Percentiles rank a stretch among this genome's conserved stretches.
phyloP scores from a whole-genome alignment of 176 grass and related monocot genomes.

The Cenchrus fungigraminus region DNA sequence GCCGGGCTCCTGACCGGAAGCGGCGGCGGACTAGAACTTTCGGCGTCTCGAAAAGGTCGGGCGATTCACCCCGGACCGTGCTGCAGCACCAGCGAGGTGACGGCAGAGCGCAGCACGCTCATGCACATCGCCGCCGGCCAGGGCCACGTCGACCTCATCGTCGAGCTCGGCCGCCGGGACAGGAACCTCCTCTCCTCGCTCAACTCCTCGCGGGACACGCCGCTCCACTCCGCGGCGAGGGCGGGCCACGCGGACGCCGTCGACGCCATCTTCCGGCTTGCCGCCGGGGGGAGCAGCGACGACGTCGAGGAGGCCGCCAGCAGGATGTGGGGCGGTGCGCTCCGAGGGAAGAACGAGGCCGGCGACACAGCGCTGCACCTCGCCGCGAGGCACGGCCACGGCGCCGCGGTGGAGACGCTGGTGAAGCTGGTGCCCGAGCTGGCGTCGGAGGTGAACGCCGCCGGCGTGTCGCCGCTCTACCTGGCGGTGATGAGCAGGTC shows the following conservation, averaged over 20 bases:
- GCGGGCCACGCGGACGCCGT: neutral
- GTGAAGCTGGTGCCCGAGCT: constrained; percentile 4
- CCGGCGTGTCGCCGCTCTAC: constrained; percentile 49
- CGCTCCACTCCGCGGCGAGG: constrained; percentile 47
- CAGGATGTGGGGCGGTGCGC: neutral
- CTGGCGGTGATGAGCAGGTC: constrained; percentile 47
- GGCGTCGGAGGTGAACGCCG: constrained; percentile 5
- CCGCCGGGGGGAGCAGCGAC: neutral
- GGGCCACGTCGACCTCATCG: constrained; percentile 31
- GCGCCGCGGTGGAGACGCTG: constrained; percentile 17
- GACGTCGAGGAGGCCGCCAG: neutral
- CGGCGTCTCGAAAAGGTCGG: neutral
- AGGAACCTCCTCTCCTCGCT: neutral
- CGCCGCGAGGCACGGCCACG: constrained; percentile 33
- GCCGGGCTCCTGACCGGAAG: neutral
- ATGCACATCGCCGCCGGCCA: constrained; percentile 51
- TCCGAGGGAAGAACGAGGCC: neutral
- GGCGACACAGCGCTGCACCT: constrained; percentile 56
- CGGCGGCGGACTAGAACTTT: no score
- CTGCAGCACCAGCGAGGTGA: constrained; percentile 40
- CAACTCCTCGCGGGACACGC: constrained; percentile 47
- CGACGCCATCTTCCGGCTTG: neutral
- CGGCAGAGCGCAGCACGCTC: constrained; percentile 27
- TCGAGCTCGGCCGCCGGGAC: constrained; percentile 14
- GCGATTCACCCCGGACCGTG: constrained; percentile 7